phyloP scores from a whole-genome alignment of 1,139 yeast genomes.

The Debaryomyces coudertii region DNA sequence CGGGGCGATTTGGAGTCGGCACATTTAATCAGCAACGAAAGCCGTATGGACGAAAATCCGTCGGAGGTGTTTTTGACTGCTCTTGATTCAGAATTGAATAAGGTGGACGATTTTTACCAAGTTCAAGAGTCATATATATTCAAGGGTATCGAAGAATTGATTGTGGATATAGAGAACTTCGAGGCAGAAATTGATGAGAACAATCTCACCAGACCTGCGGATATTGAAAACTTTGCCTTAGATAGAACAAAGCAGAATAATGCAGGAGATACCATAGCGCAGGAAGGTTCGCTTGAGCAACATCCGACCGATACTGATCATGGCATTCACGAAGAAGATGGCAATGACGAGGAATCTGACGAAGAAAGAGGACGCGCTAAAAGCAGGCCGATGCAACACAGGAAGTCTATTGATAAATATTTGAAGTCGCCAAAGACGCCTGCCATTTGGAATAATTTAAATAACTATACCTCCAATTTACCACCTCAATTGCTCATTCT shows the following conservation, averaged over 20 bases:
- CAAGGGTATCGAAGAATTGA: conserved; percentile 52
- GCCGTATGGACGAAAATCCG: conserved; percentile 25
- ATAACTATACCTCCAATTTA: conserved; percentile 25
- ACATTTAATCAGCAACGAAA: conserved; percentile 29
- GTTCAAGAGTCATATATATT: conserved; percentile 53
- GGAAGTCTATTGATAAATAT: conserved; percentile 41
- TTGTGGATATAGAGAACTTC: conserved; percentile 52
- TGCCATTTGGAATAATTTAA: conserved; percentile 37
- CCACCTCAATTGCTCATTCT: conserved; percentile 47
- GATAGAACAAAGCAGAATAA: conserved; percentile 15
- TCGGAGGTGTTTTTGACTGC: conserved; percentile 52
- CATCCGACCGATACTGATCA: conserved; percentile 31
- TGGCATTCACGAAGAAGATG: conserved; percentile 27
- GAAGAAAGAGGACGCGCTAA: conserved; percentile 13
- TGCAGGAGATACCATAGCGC: conserved; percentile 17
- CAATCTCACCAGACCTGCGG: background rate
- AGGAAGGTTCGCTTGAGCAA: conserved; percentile 24
- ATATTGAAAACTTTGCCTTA: conserved; percentile 9
- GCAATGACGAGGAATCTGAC: conserved; percentile 15
- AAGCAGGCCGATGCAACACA: conserved; percentile 20
- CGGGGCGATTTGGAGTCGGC: conserved; percentile 35
- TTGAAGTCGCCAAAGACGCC: conserved; percentile 44
- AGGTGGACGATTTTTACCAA: conserved; percentile 63
- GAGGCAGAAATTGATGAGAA: conserved; percentile 34
- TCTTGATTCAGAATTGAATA: conserved; percentile 56